phyloP scores from a whole-genome alignment of 2,329 filamentous ascomycete species.

The Xylariaceae sp. region DNA sequence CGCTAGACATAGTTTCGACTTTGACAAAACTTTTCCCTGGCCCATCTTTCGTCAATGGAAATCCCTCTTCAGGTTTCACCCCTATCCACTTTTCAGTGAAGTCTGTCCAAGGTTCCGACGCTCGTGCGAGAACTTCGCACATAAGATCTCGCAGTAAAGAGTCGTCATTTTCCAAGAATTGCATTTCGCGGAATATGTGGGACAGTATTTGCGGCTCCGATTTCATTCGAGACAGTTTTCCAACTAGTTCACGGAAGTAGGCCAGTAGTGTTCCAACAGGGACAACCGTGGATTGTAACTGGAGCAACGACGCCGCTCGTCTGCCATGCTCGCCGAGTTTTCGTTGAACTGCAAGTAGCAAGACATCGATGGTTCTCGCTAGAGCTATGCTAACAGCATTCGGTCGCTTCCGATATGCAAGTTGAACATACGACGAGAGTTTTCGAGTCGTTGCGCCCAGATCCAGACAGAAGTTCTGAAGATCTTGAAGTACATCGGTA shows the following conservation, averaged over 20 bases:
- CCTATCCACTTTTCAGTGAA: conserved; percentile 75
- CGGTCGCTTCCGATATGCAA: conserved; percentile 42
- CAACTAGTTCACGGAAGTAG: conserved; percentile 51
- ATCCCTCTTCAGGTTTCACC: conserved; percentile 55
- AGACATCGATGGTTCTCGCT: conserved; percentile 46
- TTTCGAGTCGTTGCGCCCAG: conserved; percentile 48
- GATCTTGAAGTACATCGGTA: conserved; percentile 43
- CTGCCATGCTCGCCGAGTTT: conserved; percentile 45
- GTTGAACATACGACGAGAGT: conserved; percentile 46
- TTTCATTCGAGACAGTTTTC: conserved; percentile 41
- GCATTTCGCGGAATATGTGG: conserved; percentile 59
- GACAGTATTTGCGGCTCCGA: conserved; percentile 63
- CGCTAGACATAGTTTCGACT: conserved; percentile 51
- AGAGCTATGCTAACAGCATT: conserved; percentile 51
- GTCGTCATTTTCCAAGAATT: conserved; percentile 62
- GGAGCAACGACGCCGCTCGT: conserved; percentile 47
- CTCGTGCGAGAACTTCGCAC: conserved; percentile 62
- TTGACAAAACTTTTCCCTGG: conserved; percentile 59
- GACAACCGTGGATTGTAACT: conserved; percentile 49
- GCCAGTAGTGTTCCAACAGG: conserved; percentile 48
- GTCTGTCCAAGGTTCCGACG: conserved; percentile 65
- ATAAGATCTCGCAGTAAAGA: conserved; percentile 61
- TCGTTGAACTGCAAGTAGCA: conserved; percentile 49
- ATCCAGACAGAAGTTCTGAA: conserved; percentile 46
- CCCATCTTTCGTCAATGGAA: conserved; percentile 50